Conservation (phyloP, 306 rosid species). For the Sesbania bispinosa region DNA sequence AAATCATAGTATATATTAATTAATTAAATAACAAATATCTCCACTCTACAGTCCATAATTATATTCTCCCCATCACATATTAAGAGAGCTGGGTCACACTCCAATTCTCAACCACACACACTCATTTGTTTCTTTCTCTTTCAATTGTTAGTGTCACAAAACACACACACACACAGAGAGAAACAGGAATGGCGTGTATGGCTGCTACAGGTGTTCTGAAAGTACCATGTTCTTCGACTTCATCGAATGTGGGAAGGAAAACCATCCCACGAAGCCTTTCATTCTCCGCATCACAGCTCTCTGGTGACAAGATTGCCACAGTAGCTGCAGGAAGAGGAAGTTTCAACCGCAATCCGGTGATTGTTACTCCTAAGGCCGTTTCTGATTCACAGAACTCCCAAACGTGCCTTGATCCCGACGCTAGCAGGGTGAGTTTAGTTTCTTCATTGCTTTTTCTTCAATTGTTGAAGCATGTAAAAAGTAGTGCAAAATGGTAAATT, state of each 20-base stretch:
- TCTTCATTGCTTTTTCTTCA: not conserved
- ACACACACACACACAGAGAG: not conserved
- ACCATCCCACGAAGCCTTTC: conserved; percentile 22
- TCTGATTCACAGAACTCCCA: conserved; percentile 92
- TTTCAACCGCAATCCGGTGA: conserved; percentile 26
- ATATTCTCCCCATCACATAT: not conserved
- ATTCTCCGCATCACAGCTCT: conserved; percentile 42
- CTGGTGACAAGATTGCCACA: conserved; percentile 34
- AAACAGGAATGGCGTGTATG: conserved; percentile 36
- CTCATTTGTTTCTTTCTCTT: not conserved
- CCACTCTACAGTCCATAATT: not conserved
- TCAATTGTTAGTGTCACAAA: not conserved
- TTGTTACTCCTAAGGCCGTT: conserved; percentile 80
- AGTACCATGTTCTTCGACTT: conserved; percentile 25
- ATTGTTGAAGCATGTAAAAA: not conserved
- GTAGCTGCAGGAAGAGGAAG: conserved; percentile 12
- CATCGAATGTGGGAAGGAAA: conserved; percentile 24
- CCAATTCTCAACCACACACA: conserved; percentile 15
- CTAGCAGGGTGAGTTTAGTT: conserved; percentile 68
- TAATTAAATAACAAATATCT: not conserved
- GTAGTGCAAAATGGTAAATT: not conserved
- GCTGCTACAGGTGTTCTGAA: conserved; percentile 41
- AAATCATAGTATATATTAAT: not conserved
- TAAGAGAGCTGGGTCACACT: not conserved
- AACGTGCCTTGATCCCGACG: conserved; percentile 97